Conservation (phyloP, 192 early-diverging fungal genomes). For the Coemansia brasiliensis region DNA sequence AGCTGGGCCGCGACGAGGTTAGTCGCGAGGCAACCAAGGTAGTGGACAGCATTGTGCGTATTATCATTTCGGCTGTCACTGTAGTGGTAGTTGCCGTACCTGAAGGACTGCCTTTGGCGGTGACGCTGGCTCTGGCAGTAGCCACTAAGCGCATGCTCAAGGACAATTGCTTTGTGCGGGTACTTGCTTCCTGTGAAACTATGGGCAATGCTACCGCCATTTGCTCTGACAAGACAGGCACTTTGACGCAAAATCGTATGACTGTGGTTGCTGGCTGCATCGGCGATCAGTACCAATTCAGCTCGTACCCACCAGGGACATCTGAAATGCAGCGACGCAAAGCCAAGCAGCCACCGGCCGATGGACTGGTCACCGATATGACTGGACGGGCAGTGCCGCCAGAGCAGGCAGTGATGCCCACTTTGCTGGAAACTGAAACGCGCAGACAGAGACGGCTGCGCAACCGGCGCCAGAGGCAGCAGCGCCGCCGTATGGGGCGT, state of each 20-base stretch:
- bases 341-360: constrained; percentile 38
- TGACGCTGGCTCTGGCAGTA: constrained; percentile 92
- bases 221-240: constrained; percentile 99
- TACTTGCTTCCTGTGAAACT: constrained; percentile 95
- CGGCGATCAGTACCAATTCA: constrained; percentile 68
- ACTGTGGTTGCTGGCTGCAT: constrained; percentile 88
- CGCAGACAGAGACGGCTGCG: constrained; percentile 45
- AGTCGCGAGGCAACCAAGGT: constrained; percentile 55
- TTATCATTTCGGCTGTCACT: constrained; percentile 90
- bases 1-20: constrained; percentile 48
- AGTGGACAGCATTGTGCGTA: constrained; percentile 67
- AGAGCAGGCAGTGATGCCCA: constrained; percentile 42
- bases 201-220: constrained; percentile 99
- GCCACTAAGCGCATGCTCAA: constrained; percentile 94
- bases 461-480: constrained; percentile 40
- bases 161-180: constrained; percentile 96
- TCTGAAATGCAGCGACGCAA: constrained; percentile 55
- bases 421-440: constrained; percentile 41
- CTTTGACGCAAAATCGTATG: constrained; percentile 97
- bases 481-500: constrained; percentile 43
- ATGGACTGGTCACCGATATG: constrained; percentile 53
- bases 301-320: constrained; percentile 55
- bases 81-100: constrained; percentile 97
- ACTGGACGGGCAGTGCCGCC: constrained; percentile 47
- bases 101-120: constrained; percentile 96